Base-by-base conservation (phyloP, 805 yeast genomes). In the Candida silvicultrix region DNA sequence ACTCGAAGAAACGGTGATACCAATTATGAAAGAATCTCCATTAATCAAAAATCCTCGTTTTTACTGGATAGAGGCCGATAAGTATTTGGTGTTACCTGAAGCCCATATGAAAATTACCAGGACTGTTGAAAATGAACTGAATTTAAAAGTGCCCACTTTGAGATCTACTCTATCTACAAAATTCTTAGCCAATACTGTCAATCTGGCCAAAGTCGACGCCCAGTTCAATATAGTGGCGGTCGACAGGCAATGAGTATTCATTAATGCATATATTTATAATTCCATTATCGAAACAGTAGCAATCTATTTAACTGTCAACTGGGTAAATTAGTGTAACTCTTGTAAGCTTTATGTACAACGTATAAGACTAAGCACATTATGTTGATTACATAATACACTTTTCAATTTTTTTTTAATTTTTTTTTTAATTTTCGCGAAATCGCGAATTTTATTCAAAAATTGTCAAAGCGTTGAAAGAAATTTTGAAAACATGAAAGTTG, bases 131-230 rank as follows among this genome's bases (percentile, higher is more conserved):
- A 62, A 64, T 29, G 74, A 74, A 41, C 55, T 83, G 44, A 66
- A 65, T 36, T 40, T 61, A 21, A 50, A 80, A 14, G 61, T 66
- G 56, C 71, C 71, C 32, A 38, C 55, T 1, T 61, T 77, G 45
- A 63, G 62, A 46, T 56, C 49, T 4, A 49, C 52, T 15, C 54
- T 78, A 23, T 55, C 65, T 20, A 66, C 64, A 4, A 63, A 66
- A 25, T 73, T 71, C 32, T 52, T 78, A 34, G 83, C 83, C 3
- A 73, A 73, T 53, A 69, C 69, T 45, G 74, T 81, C 55, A 62
- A 66, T 36, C 57, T 75, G 49, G 72, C 77, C 44, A 64, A 68
- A 50, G 55, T 74, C 31, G 75, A 77, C 49, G 56, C 53, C 8
- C 54, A 45, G 8, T 44, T 23, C 32, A 39, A 22, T 4, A 34